These are phyloP conservation scores for Ogataea philodendri DNA, from an alignment of 805 yeast species.

Conservation along the genomic window DNA sequence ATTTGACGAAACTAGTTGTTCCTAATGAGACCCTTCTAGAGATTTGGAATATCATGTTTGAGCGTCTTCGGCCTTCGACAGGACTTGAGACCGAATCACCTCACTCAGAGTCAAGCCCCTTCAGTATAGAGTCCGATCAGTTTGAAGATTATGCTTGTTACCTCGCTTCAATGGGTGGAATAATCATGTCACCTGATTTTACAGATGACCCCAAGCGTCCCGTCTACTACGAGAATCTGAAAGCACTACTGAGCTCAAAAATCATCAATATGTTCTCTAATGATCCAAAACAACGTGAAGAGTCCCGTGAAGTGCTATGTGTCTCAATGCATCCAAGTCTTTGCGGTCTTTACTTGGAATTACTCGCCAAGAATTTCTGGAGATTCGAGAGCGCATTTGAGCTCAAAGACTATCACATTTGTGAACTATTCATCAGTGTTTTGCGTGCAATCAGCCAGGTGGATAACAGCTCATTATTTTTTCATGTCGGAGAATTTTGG, in stretches of 20 bases:
- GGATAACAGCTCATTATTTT: conserved; percentile 28
- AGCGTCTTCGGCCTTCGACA: conserved; percentile 23
- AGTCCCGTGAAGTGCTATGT: conserved; percentile 65
- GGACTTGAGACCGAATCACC: conserved; percentile 8
- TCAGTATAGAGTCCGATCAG: conserved; percentile 10
- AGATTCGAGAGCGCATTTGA: conserved; percentile 27
- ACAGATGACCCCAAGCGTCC: conserved; percentile 28
- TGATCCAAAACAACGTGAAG: conserved; percentile 51
- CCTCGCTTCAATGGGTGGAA: conserved; percentile 67
- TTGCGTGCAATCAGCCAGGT: conserved; percentile 28
- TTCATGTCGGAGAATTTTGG: conserved; percentile 29
- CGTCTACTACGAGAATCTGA: conserved; percentile 29
- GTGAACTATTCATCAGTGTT: conserved; percentile 31
- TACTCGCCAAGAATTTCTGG: conserved; percentile 22
- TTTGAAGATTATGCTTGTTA: conserved; percentile 63
- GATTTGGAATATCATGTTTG: conserved; percentile 47
- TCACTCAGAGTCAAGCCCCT: conserved; percentile 7
- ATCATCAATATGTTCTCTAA: conserved; percentile 26
- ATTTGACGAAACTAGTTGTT: conserved; percentile 28
- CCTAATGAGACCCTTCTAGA: conserved; percentile 41
- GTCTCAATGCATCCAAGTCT: conserved; percentile 46
- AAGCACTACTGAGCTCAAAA: conserved; percentile 23
- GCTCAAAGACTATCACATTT: conserved; percentile 24
- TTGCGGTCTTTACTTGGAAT: conserved; percentile 25
- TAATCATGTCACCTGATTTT: conserved; percentile 42